These are phyloP conservation scores for Penicillium salamii DNA, from an alignment of 495 filamentous ascomycete genomes.

Conservation along the genomic window DNA sequence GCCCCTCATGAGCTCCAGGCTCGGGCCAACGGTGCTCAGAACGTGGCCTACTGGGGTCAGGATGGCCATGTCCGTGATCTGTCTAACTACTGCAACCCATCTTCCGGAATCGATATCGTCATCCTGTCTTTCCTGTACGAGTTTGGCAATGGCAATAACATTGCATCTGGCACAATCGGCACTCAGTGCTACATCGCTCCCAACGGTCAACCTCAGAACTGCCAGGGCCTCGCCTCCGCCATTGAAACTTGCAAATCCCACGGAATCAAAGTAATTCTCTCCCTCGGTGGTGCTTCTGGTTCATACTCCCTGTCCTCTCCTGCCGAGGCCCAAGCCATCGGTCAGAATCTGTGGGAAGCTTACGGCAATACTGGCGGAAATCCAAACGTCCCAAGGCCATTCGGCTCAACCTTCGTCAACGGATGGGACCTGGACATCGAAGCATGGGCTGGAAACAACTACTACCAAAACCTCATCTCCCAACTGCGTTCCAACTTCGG, in stretches of 20 bases:
- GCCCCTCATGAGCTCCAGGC: conserved; percentile 25
- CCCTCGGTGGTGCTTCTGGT: conserved; percentile 43
- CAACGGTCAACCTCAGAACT: conserved; percentile 30
- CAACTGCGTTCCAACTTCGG: conserved; percentile 46
- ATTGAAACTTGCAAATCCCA: conserved; percentile 49
- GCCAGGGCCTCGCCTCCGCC: conserved; percentile 40
- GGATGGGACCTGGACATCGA: conserved; percentile 59
- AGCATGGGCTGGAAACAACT: conserved; percentile 22
- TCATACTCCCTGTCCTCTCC: conserved; percentile 38
- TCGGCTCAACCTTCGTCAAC: conserved; percentile 52
- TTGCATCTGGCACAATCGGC: conserved; percentile 27
- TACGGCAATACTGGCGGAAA: conserved; percentile 44
- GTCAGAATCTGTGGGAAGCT: conserved; percentile 50
- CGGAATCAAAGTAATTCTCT: conserved; percentile 50
- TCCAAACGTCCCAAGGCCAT: conserved; percentile 43
- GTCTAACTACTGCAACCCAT: conserved; percentile 34
- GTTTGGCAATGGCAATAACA: conserved; percentile 29
- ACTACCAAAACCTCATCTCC: conserved; percentile 44
- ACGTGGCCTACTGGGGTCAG: conserved; percentile 47
- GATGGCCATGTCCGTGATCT: conserved; percentile 37
- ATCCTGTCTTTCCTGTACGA: conserved; percentile 52
- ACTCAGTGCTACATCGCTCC: conserved; percentile 18
- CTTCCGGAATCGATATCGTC: conserved; percentile 47
- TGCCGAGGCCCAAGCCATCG: conserved; percentile 44
- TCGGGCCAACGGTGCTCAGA: conserved; percentile 26